Evolutionary conservation across 768 basidiomycete species (phyloP).

Genomic region (Tricholoma hemisulphureum): DNA sequence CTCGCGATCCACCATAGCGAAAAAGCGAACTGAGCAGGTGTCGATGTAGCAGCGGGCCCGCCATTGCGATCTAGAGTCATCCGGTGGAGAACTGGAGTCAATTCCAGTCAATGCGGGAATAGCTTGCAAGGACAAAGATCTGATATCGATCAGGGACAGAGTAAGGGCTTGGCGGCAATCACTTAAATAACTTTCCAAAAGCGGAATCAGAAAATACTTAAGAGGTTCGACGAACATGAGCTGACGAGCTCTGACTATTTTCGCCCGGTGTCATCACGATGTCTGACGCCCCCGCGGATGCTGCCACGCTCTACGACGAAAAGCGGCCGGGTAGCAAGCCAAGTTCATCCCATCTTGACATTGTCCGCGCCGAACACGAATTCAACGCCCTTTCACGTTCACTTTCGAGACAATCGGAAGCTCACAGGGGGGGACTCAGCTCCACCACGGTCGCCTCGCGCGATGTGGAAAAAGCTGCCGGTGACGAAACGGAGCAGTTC

Average conservation of each 20-base stretch:
- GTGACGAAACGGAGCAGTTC: conserved; percentile 39
- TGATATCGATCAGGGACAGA: too few species aligned
- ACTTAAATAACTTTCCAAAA: too few species aligned
- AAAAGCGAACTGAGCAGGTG: too few species aligned
- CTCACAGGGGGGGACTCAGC: conserved; percentile 17
- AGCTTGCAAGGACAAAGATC: too few species aligned
- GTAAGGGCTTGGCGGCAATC: too few species aligned
- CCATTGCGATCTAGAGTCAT: too few species aligned
- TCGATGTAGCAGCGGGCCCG: too few species aligned
- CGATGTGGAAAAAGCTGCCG: conserved; percentile 41
- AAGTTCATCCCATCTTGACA: conserved; percentile 40
- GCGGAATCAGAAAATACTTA: conserved; percentile 2
- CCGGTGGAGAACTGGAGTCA: too few species aligned
- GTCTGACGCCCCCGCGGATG: conserved; percentile 30
- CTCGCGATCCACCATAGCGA: too few species aligned
- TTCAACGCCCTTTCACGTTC: conserved; percentile 56
- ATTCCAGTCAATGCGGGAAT: too few species aligned
- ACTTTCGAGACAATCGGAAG: conserved; percentile 31
- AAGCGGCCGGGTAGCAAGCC: conserved; percentile 10
- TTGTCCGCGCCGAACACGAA: conserved; percentile 48
- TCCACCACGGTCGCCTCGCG: conserved; percentile 35
- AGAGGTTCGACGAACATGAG: not conserved
- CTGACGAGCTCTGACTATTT: not conserved
- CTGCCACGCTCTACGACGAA: conserved; percentile 29
- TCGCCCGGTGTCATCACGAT: conserved; percentile 14